Evolutionary conservation across 2,329 filamentous ascomycete genomes (phyloP).

Genomic region (Fusarium piperis): DNA sequence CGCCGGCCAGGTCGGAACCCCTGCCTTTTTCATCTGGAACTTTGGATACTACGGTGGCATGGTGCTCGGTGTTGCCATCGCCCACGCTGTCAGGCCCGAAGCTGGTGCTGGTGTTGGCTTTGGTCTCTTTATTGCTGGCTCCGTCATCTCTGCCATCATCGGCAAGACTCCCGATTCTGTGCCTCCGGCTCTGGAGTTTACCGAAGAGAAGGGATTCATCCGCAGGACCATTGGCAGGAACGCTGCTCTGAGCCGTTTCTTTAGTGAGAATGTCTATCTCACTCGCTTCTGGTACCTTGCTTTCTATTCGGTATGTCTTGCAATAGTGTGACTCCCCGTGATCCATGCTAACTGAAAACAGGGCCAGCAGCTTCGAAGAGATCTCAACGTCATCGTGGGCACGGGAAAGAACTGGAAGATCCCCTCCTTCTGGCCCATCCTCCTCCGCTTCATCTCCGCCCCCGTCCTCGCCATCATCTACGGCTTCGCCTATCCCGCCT

Average conservation of each 20-base stretch:
- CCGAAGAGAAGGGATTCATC: conserved; percentile 46
- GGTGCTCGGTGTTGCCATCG: conserved; percentile 60
- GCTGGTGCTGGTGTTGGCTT: conserved; percentile 62
- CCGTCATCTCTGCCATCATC: conserved; percentile 51
- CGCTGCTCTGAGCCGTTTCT: conserved; percentile 41
- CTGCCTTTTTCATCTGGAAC: conserved; percentile 58
- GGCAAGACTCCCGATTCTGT: conserved; percentile 52
- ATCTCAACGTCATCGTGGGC: conserved; percentile 64
- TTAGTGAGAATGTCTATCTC: conserved; percentile 49
- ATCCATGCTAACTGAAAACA: conserved; percentile 38
- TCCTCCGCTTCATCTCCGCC: conserved; percentile 60
- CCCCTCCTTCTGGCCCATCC: conserved; percentile 59
- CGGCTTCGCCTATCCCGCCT: conserved; percentile 61
- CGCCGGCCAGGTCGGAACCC: conserved; percentile 54
- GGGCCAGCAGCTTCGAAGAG: conserved; percentile 65
- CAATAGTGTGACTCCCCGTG: background rate
- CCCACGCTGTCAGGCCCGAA: conserved; percentile 55
- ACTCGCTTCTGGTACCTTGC: conserved; percentile 61
- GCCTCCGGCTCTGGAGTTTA: conserved; percentile 55
- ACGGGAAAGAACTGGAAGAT: conserved; percentile 66
- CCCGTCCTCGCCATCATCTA: conserved; percentile 62
- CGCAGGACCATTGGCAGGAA: conserved; percentile 46
- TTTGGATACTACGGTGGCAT: conserved; percentile 63
- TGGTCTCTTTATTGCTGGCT: conserved; percentile 58
- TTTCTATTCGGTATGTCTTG: conserved; percentile 64